These are phyloP conservation scores for Lagenaria siceraria DNA, from an alignment of 306 rosid species.

Conservation along the genomic window DNA sequence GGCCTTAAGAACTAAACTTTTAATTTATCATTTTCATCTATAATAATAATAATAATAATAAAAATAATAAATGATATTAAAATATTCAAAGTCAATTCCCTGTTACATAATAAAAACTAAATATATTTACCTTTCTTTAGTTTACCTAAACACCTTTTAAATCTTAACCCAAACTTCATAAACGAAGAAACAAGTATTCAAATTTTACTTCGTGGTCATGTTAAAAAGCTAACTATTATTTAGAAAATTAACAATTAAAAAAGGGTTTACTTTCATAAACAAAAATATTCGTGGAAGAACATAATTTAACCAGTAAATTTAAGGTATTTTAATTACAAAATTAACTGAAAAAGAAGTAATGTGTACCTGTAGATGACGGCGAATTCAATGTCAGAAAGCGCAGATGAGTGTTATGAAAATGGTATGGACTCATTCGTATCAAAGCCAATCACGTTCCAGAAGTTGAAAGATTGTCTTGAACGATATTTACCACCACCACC, in stretches of 20 bases:
- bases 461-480: constrained; percentile 46
- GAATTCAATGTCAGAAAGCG: constrained; percentile 73
- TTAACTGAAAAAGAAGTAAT: not conserved
- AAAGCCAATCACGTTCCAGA: constrained; percentile 73
- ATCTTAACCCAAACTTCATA: not conserved
- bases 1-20: too few relatives aligned
- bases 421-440: constrained; percentile 91
- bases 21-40: too few relatives aligned
- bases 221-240: not conserved
- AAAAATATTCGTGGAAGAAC: not conserved
- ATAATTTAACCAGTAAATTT: not conserved
- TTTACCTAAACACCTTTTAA: not conserved
- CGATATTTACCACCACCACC: constrained; percentile 34
- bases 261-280: not conserved
- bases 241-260: not conserved
- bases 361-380: constrained; percentile 66
- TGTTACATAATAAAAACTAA: too few relatives aligned
- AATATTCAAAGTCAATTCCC: too few relatives aligned
- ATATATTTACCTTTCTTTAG: too few relatives aligned
- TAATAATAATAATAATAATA: too few relatives aligned
- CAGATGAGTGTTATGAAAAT: constrained; percentile 69
- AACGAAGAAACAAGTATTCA: not conserved
- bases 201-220: not conserved
- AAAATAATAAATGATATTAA: too few relatives aligned
- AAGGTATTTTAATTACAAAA: not conserved